Evolutionary conservation across 108 stramenopile species (phyloP).

Genomic region (Discostella stelligeroides): DNA sequence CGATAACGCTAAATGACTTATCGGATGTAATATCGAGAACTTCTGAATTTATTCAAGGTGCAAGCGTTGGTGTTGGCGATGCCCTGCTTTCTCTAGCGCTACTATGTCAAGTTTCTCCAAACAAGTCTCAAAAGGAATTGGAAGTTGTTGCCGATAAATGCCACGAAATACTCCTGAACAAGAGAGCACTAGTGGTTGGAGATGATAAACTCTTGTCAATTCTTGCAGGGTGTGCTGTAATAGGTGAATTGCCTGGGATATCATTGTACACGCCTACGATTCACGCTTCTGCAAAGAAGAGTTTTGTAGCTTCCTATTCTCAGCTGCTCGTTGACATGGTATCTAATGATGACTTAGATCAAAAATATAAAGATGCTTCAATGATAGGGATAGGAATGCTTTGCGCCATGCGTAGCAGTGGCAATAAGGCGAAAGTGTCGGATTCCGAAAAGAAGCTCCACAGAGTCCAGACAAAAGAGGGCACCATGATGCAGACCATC

Average conservation of each 20-base stretch:
- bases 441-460: not conserved
- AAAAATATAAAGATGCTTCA: constrained; percentile 29
- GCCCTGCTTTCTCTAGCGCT: constrained; percentile 25
- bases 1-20: constrained; percentile 42
- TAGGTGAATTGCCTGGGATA: constrained; percentile 40
- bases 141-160: constrained; percentile 17
- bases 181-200: not conserved
- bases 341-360: constrained; percentile 19
- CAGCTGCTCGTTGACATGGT: constrained; percentile 16
- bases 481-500: constrained; percentile 42
- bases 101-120: constrained; percentile 26
- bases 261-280: constrained; percentile 14
- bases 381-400: constrained; percentile 34
- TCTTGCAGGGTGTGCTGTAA: constrained; percentile 15
- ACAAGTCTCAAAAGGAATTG: constrained; percentile 14
- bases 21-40: constrained; percentile 11
- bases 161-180: constrained; percentile 11
- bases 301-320: constrained; percentile 7
- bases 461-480: constrained; percentile 36
- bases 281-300: constrained; percentile 26
- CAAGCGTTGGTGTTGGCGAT: constrained; percentile 20
- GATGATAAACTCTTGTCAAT: constrained; percentile 29
- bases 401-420: constrained; percentile 26
- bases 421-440: not conserved
- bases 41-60: not conserved